A percentile compares a stretch with the other conserved stretches of the same genome.
phyloP scores from a whole-genome alignment of 192 early-diverging fungal genomes.

The Glomus cerebriforme region DNA sequence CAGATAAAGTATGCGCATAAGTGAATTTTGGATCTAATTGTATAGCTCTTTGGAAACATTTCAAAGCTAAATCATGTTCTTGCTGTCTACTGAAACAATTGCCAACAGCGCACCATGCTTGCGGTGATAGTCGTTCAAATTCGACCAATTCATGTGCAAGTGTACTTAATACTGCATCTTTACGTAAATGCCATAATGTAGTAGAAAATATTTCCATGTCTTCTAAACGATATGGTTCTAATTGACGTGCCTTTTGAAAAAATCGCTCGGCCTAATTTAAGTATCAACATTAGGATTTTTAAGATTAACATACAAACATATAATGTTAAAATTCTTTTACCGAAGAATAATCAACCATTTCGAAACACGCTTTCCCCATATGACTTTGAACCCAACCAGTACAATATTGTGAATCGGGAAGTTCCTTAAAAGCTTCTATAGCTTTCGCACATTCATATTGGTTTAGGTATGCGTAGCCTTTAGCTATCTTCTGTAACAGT shows the following conservation, averaged over 20 bases:
- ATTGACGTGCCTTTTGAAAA: conserved; percentile 53
- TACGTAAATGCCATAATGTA: conserved; percentile 81
- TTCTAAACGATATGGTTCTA: conserved; percentile 72
- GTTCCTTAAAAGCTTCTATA: conserved; percentile 27
- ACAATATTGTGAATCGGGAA: conserved; percentile 37
- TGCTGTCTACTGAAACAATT: conserved; percentile 75
- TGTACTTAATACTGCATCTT: conserved; percentile 68
- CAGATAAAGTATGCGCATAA: conserved; percentile 84
- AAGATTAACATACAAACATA: not conserved
- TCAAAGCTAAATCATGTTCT: conserved; percentile 75
- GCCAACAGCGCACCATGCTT: conserved; percentile 81
- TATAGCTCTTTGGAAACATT: conserved; percentile 76
- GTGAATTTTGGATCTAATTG: conserved; percentile 65
- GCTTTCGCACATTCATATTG: conserved; percentile 38
- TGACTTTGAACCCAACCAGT: conserved; percentile 46
- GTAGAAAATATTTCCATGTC: conserved; percentile 88
- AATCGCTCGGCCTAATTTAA: conserved; percentile 51
- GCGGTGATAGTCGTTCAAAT: conserved; percentile 63
- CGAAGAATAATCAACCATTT: conserved; percentile 42
- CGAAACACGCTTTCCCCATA: conserved; percentile 44
- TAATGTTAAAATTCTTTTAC: conserved; percentile 30
- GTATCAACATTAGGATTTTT: not conserved
- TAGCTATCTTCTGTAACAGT: conserved; percentile 19
- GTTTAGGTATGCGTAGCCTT: conserved; percentile 34
- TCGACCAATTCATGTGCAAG: conserved; percentile 77